Conservation (phyloP, 345 rosid genomes). For the Populus deltoides region DNA sequence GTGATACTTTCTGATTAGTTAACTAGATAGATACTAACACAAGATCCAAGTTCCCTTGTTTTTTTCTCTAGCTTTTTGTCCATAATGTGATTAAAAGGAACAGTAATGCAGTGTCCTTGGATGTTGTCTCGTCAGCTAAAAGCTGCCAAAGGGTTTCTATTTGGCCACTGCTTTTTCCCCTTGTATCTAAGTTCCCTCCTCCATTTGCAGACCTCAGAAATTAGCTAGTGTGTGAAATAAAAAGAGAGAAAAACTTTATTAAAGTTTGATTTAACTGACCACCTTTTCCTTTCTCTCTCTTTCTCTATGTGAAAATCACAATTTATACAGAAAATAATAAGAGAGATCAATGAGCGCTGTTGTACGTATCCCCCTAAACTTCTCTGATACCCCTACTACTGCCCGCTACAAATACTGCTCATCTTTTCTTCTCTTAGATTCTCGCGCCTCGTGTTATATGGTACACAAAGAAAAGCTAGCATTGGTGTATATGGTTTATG, state of each 20-base stretch:
- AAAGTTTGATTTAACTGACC: slow-evolving; percentile 10
- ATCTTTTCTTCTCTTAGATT: slow-evolving; percentile 51
- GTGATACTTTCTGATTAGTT: slow-evolving; percentile 2
- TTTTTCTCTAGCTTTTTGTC: slow-evolving; percentile 23
- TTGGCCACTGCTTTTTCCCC: slow-evolving; percentile 26
- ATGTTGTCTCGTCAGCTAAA: slow-evolving; percentile 50
- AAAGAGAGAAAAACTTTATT: slow-evolving; percentile 11
- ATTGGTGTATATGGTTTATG: slow-evolving; percentile 22
- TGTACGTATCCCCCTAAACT: slow-evolving; percentile 23
- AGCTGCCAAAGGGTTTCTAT: slow-evolving; percentile 51
- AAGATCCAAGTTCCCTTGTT: slow-evolving; percentile 37
- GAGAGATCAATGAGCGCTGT: slow-evolving; percentile 29
- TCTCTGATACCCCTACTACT: slow-evolving; percentile 5
- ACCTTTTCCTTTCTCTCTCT: slow-evolving; percentile 18
- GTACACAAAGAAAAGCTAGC: background rate
- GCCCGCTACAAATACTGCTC: slow-evolving; percentile 8
- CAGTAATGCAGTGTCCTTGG: slow-evolving; percentile 50
- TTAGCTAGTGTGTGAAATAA: slow-evolving; percentile 9
- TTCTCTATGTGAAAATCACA: slow-evolving; percentile 6
- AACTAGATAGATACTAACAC: slow-evolving; percentile 17
- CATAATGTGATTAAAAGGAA: slow-evolving; percentile 14
- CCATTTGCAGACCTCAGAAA: slow-evolving; percentile 2
- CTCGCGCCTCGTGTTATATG: slow-evolving; percentile 51
- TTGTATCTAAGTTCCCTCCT: slow-evolving; percentile 18
- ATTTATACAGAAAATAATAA: slow-evolving; percentile 2